phyloP scores from a whole-genome alignment of 495 filamentous ascomycete species.

The Neurospora cerealis region DNA sequence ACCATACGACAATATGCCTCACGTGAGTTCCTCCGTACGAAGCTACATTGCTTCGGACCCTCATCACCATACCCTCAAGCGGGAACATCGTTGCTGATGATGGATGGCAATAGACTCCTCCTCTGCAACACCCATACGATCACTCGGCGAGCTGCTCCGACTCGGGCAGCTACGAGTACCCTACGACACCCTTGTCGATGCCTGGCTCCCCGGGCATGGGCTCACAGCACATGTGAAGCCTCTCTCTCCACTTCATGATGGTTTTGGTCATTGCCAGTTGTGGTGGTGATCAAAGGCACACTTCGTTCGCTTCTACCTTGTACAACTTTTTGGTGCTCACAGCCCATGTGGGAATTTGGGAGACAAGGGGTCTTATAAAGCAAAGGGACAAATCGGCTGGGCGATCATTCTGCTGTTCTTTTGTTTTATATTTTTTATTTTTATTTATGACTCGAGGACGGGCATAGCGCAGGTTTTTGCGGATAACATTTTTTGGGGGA shows the following conservation, averaged over 20 bases:
- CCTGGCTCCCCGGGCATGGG: conserved; percentile 49
- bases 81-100: conserved; percentile 38
- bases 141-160: conserved; percentile 57
- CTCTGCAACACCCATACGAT: conserved; percentile 72
- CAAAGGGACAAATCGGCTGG: background rate
- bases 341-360: background rate
- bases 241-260: background rate
- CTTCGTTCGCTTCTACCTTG: background rate
- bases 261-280: background rate
- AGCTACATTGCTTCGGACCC: conserved; percentile 1
- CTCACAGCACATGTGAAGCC: conserved; percentile 19
- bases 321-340: background rate
- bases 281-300: background rate
- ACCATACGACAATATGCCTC: conserved; percentile 55
- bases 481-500: background rate
- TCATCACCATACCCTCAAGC: conserved; percentile 23
- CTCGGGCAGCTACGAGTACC: conserved; percentile 47
- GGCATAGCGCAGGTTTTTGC: conserved; percentile 6
- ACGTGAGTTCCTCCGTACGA: conserved; percentile 47
- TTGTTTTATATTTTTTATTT: no score
- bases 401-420: background rate
- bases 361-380: background rate
- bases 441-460: background rate
- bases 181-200: conserved; percentile 58
- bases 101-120: conserved; percentile 59